A percentile compares a stretch with the other conserved stretches of the same genome.
These are phyloP conservation scores for Cenchrus americanus DNA, from an alignment of 176 grass and related monocot species.

Conservation along the genomic window DNA sequence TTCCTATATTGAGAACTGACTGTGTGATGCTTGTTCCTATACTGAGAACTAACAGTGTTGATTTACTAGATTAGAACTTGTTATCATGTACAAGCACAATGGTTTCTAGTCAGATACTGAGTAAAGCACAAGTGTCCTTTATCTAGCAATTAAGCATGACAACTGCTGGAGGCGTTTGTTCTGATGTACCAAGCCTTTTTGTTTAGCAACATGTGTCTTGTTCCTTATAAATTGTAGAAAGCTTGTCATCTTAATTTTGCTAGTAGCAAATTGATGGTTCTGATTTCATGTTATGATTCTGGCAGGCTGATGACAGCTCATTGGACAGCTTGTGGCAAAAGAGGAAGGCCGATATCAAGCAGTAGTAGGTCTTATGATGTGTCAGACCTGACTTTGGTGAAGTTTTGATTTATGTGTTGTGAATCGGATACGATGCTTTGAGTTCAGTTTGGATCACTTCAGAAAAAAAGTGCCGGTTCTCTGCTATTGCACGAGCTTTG, in stretches of 20 bases:
- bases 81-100: no score
- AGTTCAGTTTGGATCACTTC: not conserved
- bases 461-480: not conserved
- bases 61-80: no score
- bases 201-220: not conserved
- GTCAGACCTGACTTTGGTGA: not conserved
- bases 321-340: conserved; percentile 81
- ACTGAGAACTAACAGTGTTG: no score
- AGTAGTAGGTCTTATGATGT: conserved; percentile 39
- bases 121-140: no score
- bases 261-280: not conserved
- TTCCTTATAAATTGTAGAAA: not conserved
- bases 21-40: no score
- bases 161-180: not conserved
- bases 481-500: not conserved
- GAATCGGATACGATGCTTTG: conserved; percentile 16
- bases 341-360: conserved; percentile 65
- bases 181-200: not conserved
- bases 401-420: conserved; percentile 21
- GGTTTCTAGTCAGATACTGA: no score
- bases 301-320: conserved; percentile 72
- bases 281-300: not conserved
- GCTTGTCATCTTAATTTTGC: not conserved
- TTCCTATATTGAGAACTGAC: no score
- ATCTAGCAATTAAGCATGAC: not conserved